These are phyloP conservation scores for Zymoseptoria ardabiliae DNA, from an alignment of 2,329 filamentous ascomycete species.

Conservation along the genomic window DNA sequence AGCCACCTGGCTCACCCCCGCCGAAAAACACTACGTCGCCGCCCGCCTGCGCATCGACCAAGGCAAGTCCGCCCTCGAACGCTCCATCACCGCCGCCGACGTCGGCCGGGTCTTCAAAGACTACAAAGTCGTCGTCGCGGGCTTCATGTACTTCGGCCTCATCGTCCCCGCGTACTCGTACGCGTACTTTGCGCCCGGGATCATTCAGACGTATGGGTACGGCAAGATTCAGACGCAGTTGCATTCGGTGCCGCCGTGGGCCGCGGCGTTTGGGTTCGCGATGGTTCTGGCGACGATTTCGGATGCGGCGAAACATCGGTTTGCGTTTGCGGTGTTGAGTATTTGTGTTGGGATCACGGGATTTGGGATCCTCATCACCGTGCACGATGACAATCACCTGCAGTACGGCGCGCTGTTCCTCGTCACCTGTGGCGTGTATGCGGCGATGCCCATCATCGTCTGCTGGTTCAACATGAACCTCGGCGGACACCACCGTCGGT, in stretches of 20 bases:
- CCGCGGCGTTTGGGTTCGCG: constrained; percentile 68
- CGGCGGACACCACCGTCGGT: constrained; percentile 43
- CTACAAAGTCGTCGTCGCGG: constrained; percentile 42
- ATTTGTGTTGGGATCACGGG: constrained; percentile 64
- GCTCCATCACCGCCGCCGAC: constrained; percentile 37
- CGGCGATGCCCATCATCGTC: constrained; percentile 70
- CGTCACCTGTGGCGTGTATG: constrained; percentile 62
- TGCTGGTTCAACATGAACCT: constrained; percentile 52
- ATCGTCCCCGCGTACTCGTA: constrained; percentile 38
- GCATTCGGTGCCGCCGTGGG: constrained; percentile 54
- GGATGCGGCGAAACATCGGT: constrained; percentile 66
- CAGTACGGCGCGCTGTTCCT: constrained; percentile 79
- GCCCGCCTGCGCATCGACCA: constrained; percentile 43
- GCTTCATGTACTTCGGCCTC: constrained; percentile 47
- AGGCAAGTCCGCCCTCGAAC: constrained; percentile 40
- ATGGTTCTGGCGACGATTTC: constrained; percentile 67
- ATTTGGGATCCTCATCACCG: constrained; percentile 64
- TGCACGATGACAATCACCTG: constrained; percentile 59
- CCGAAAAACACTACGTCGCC: constrained; percentile 41
- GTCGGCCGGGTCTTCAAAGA: constrained; percentile 43
- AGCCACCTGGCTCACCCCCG: constrained; percentile 40
- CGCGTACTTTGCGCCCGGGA: constrained; percentile 26
- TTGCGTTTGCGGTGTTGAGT: constrained; percentile 62
- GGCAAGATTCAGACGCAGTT: constrained; percentile 47
- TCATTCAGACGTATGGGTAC: constrained; percentile 46